A percentile compares a stretch with the other conserved stretches of the same genome.
Evolutionary conservation across 768 basidiomycete species (phyloP).

Genomic region (Leucosporidium yakuticum): DNA sequence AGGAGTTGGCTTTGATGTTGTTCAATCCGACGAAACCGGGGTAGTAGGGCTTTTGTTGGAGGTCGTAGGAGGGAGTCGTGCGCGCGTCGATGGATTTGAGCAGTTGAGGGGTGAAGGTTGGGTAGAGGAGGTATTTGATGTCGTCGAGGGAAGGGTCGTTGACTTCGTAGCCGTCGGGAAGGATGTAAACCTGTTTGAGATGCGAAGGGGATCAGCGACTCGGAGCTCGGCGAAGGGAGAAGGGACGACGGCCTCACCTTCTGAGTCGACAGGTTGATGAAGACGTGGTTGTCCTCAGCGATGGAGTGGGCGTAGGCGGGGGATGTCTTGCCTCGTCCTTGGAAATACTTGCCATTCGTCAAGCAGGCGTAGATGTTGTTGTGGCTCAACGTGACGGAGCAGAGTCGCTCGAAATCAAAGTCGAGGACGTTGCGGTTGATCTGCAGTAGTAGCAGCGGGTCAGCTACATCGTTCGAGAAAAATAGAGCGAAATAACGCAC

Average conservation of each 20-base stretch:
- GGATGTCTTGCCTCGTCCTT: slow-evolving; percentile 86
- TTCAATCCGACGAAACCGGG: slow-evolving; percentile 95
- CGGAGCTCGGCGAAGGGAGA: slow-evolving; percentile 13
- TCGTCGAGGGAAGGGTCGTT: slow-evolving; percentile 95
- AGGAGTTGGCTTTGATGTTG: slow-evolving; percentile 95
- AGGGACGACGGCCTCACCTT: slow-evolving; percentile 56
- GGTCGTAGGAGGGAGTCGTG: slow-evolving; percentile 69
- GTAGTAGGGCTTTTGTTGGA: slow-evolving; percentile 70
- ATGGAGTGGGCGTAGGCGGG: slow-evolving; percentile 97
- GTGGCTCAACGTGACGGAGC: slow-evolving; percentile 91
- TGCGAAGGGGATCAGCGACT: not conserved
- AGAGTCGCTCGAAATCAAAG: slow-evolving; percentile 98
- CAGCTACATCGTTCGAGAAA: not conserved
- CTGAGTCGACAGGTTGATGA: slow-evolving; percentile 87
- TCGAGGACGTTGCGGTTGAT: slow-evolving; percentile 85
- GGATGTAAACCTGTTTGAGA: slow-evolving; percentile 74
- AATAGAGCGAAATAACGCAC: slow-evolving; percentile 12
- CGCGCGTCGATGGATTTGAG: slow-evolving; percentile 46
- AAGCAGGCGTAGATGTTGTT: slow-evolving; percentile 97
- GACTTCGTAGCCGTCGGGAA: slow-evolving; percentile 94
- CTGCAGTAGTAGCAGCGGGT: slow-evolving; percentile 46
- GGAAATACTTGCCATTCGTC: slow-evolving; percentile 97
- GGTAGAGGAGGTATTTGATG: slow-evolving; percentile 81
- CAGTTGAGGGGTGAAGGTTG: slow-evolving; percentile 69
- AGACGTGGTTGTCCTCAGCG: slow-evolving; percentile 96